These are phyloP conservation scores for Myriangium duriaei DNA, from an alignment of 2,329 filamentous ascomycete species.

Conservation along the genomic window DNA sequence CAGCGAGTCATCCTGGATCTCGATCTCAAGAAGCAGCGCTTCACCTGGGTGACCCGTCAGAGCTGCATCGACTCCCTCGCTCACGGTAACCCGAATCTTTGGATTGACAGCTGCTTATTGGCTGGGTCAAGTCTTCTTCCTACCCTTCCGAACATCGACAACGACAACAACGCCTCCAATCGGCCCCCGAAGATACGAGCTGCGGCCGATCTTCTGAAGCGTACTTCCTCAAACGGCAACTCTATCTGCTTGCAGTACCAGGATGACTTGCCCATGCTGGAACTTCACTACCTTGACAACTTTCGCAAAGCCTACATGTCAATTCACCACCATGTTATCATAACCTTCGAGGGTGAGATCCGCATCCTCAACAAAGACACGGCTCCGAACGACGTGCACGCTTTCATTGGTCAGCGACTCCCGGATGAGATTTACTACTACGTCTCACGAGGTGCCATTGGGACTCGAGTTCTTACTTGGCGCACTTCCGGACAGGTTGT, in stretches of 20 bases:
- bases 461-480: constrained; percentile 67
- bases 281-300: constrained; percentile 67
- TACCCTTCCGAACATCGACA: constrained; percentile 64
- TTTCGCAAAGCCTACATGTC: constrained; percentile 78
- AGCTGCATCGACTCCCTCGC: constrained; percentile 57
- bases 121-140: constrained; percentile 70
- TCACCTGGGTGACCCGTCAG: constrained; percentile 53
- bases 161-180: constrained; percentile 12
- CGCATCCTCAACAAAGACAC: constrained; percentile 59
- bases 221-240: constrained; percentile 53
- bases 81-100: constrained; percentile 54
- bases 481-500: constrained; percentile 68
- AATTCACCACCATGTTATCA: constrained; percentile 76
- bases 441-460: constrained; percentile 68
- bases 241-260: constrained; percentile 59
- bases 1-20: constrained; percentile 58
- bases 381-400: constrained; percentile 71
- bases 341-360: constrained; percentile 65
- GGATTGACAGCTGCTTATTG: constrained; percentile 74
- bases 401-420: constrained; percentile 80
- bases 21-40: constrained; percentile 56
- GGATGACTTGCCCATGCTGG: constrained; percentile 60
- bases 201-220: constrained; percentile 64
- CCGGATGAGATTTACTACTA: constrained; percentile 88
- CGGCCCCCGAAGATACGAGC: constrained; percentile 49